phyloP scores from a whole-genome alignment of 1,284 basidiomycete species.

The Rhizoctonia solani region DNA sequence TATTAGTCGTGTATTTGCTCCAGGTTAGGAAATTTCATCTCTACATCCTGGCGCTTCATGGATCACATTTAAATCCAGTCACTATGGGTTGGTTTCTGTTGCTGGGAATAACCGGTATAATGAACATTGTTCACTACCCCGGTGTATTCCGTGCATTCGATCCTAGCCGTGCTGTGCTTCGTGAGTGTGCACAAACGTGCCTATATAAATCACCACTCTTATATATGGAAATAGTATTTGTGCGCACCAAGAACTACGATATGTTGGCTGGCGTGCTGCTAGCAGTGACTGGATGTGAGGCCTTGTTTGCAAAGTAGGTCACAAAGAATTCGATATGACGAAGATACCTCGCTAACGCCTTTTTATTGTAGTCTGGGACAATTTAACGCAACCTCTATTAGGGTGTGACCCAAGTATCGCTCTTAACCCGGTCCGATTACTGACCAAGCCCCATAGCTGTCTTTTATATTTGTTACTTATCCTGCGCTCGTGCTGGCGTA shows the following conservation, averaged over 20 bases:
- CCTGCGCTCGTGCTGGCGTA: constrained; percentile 67
- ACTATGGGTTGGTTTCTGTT: constrained; percentile 62
- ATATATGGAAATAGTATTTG: constrained; percentile 53
- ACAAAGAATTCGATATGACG: not conserved
- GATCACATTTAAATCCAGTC: constrained; percentile 46
- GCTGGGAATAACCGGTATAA: constrained; percentile 57
- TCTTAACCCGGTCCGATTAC: not conserved
- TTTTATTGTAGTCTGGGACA: constrained; percentile 59
- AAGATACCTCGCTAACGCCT: not conserved
- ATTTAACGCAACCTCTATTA: constrained; percentile 62
- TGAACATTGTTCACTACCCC: constrained; percentile 59
- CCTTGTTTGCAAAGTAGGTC: constrained; percentile 64
- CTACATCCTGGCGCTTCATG: no score
- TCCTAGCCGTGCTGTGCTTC: constrained; percentile 63
- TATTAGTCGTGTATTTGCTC: constrained; percentile 59
- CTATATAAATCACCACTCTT: not conserved
- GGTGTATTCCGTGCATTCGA: constrained; percentile 69
- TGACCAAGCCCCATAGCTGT: constrained; percentile 47
- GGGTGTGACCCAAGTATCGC: constrained; percentile 44
- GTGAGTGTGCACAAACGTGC: constrained; percentile 46
- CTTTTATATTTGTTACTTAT: constrained; percentile 59
- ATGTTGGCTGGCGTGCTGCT: constrained; percentile 66
- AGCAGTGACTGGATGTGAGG: constrained; percentile 67
- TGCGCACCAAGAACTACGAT: constrained; percentile 64
- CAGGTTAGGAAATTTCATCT: no score